These are phyloP conservation scores for Gossypium trilobum DNA, from an alignment of 441 rosid genomes.

Conservation along the genomic window DNA sequence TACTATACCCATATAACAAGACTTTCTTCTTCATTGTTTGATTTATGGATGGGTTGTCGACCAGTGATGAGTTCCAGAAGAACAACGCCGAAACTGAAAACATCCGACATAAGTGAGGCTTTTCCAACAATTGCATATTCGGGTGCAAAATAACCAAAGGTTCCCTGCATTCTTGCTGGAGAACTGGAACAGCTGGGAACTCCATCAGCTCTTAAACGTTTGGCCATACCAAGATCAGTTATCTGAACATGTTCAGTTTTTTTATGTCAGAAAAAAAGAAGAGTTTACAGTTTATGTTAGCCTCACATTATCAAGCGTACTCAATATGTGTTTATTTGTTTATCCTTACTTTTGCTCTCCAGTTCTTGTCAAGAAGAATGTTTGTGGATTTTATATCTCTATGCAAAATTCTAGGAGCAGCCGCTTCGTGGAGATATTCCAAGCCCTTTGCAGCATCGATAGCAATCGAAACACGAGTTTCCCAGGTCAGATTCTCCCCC, in stretches of 20 bases:
- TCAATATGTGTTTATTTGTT: neutral
- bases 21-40: slow-evolving; percentile 72
- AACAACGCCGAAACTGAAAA: slow-evolving; percentile 94
- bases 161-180: slow-evolving; percentile 90
- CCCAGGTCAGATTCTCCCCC: slow-evolving; percentile 65
- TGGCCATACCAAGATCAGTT: slow-evolving; percentile 97
- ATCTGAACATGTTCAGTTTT: slow-evolving; percentile 41
- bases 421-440: slow-evolving; percentile 77
- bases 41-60: slow-evolving; percentile 66
- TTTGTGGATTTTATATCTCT: slow-evolving; percentile 69
- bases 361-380: slow-evolving; percentile 56
- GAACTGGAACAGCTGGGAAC: slow-evolving; percentile 72
- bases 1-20: slow-evolving; percentile 78
- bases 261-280: neutral
- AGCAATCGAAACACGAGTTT: slow-evolving; percentile 49
- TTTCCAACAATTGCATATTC: slow-evolving; percentile 86
- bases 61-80: slow-evolving; percentile 91
- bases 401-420: slow-evolving; percentile 72
- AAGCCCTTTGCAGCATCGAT: slow-evolving; percentile 71
- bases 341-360: slow-evolving; percentile 79
- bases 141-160: slow-evolving; percentile 95
- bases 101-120: slow-evolving; percentile 89
- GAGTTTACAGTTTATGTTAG: neutral
- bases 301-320: neutral
- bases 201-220: slow-evolving; percentile 69